These are phyloP conservation scores for Kodamaea arcana DNA, from an alignment of 1,139 yeast species.

Conservation along the genomic window DNA sequence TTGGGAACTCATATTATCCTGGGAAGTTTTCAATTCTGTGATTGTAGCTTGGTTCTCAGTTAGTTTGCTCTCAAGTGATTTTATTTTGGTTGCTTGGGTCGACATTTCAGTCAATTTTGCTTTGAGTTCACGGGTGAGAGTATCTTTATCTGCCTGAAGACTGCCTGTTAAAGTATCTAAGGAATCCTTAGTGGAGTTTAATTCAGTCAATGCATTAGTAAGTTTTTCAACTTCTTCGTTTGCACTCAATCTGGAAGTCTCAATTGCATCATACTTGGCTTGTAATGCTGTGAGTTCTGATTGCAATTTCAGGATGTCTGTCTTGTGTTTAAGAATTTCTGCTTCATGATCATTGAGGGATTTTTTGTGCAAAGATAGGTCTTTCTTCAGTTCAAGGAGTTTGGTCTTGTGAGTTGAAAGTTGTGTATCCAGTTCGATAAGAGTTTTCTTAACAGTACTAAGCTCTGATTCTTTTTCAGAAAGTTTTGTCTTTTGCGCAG, in stretches of 20 bases:
- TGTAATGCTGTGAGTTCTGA: background rate
- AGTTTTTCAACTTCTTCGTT: conserved; percentile 3
- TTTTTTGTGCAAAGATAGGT: background rate
- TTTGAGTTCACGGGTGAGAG: background rate
- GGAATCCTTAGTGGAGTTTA: background rate
- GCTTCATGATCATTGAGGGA: background rate
- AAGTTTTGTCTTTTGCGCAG: conserved; percentile 1
- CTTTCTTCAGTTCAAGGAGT: background rate
- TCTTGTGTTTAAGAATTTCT: conserved; percentile 1
- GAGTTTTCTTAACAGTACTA: background rate
- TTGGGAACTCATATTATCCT: background rate
- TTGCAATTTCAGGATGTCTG: background rate
- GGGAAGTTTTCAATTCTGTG: conserved; percentile 3
- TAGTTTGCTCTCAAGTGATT: background rate
- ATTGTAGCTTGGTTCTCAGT: background rate
- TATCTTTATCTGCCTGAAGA: conserved; percentile 1
- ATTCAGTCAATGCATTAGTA: background rate
- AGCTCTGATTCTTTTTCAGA: conserved; percentile 1
- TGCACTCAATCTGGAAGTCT: background rate
- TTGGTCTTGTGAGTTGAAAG: background rate
- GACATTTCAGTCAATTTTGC: background rate
- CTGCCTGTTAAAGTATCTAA: background rate
- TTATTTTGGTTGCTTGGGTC: background rate
- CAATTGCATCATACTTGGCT: background rate
- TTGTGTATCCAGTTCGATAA: background rate